Conservation (phyloP, 169 alveolate species). For the Plasmodium cynomolgi region DNA sequence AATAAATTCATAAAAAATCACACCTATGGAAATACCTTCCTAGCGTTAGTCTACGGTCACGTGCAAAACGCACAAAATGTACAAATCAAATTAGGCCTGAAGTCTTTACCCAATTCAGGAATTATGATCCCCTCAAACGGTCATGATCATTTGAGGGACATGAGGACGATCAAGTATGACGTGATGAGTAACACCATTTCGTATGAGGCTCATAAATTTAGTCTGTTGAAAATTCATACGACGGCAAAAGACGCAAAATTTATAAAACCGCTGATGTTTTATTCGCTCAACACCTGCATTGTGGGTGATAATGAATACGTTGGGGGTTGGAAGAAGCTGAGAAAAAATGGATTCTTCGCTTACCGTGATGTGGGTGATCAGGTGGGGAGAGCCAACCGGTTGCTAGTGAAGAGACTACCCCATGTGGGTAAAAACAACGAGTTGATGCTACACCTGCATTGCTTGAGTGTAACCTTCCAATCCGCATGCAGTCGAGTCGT, state of each 20-base stretch:
- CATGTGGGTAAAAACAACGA: neutral
- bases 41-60: slow-evolving; percentile 49
- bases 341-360: neutral
- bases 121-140: slow-evolving; percentile 47
- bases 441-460: slow-evolving; percentile 29
- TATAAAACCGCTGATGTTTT: slow-evolving; percentile 38
- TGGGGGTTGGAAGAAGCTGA: slow-evolving; percentile 8
- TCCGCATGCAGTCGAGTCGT: slow-evolving; percentile 26
- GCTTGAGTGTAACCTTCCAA: slow-evolving; percentile 46
- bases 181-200: slow-evolving; percentile 23
- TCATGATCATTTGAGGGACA: neutral
- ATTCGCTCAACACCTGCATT: slow-evolving; percentile 52
- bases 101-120: slow-evolving; percentile 33
- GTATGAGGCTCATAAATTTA: slow-evolving; percentile 20
- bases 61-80: slow-evolving; percentile 9
- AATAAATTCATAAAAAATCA: slow-evolving; percentile 38
- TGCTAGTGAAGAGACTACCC: slow-evolving; percentile 7
- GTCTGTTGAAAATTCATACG: slow-evolving; percentile 24
- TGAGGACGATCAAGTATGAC: slow-evolving; percentile 1
- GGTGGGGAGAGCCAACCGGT: neutral
- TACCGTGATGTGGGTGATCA: neutral
- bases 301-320: slow-evolving; percentile 69
- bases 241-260: slow-evolving; percentile 32
- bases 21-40: slow-evolving; percentile 30
- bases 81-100: slow-evolving; percentile 22